These are phyloP conservation scores for Fusarium sulawesiense DNA, from an alignment of 2,329 filamentous ascomycete species.

Conservation along the genomic window DNA sequence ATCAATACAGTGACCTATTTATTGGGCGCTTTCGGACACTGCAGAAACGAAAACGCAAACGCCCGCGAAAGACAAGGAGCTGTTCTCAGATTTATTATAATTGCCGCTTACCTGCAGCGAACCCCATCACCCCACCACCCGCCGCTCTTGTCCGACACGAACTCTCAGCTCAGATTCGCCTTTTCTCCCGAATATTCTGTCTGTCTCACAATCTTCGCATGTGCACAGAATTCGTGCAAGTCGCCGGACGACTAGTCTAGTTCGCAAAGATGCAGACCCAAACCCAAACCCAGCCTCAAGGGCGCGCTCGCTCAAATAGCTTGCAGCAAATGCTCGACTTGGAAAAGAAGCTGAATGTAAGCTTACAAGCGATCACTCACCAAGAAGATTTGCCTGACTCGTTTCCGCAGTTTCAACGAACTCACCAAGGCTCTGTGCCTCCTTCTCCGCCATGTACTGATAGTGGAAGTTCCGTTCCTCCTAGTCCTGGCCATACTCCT, in stretches of 20 bases:
- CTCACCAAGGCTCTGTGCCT: constrained; percentile 32
- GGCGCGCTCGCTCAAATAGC: constrained; percentile 55
- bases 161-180: neutral
- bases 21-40: constrained; percentile 17
- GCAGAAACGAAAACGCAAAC: constrained; percentile 12
- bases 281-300: constrained; percentile 24
- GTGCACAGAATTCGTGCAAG: constrained; percentile 14
- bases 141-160: constrained; percentile 21
- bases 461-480: constrained; percentile 30
- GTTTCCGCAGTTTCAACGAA: constrained; percentile 27
- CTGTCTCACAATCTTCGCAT: constrained; percentile 32
- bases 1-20: neutral
- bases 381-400: constrained; percentile 8
- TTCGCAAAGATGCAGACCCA: constrained; percentile 20
- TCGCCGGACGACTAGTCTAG: constrained; percentile 12
- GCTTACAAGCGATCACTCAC: constrained; percentile 20
- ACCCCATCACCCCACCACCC: constrained; percentile 15
- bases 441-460: constrained; percentile 32
- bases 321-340: constrained; percentile 70
- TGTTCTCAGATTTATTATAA: constrained; percentile 12
- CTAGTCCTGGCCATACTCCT: constrained; percentile 37
- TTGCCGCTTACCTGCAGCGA: constrained; percentile 38
- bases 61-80: constrained; percentile 4
- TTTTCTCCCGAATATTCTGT: constrained; percentile 23
- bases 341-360: constrained; percentile 69